Evolutionary conservation across 108 stramenopile species (phyloP).

Genomic region (Schizochytrium sp.): DNA sequence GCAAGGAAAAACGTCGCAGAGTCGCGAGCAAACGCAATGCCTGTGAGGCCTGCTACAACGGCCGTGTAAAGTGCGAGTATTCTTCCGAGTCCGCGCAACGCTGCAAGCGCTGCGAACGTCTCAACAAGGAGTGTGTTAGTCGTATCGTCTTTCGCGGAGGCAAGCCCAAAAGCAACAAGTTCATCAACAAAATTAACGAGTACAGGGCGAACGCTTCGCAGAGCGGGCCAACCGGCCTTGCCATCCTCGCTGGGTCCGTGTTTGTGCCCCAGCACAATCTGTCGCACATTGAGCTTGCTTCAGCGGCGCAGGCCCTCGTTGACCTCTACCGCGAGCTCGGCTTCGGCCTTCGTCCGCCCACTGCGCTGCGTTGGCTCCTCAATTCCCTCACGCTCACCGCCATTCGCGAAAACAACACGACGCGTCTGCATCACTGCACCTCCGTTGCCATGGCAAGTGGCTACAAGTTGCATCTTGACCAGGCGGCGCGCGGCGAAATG

Average conservation of each 20-base stretch:
- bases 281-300: background rate
- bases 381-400: background rate
- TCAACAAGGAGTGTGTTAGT: background rate
- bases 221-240: background rate
- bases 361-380: background rate
- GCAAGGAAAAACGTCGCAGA: background rate
- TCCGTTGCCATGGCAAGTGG: background rate
- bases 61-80: conserved; percentile 5
- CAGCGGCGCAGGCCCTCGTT: background rate
- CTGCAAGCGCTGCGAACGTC: background rate
- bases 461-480: background rate
- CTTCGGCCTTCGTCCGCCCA: background rate
- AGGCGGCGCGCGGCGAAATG: background rate
- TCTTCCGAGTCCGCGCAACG: background rate
- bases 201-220: background rate
- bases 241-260: background rate
- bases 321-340: background rate
- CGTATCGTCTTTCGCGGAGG: background rate
- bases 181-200: background rate
- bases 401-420: background rate
- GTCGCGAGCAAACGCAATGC: background rate
- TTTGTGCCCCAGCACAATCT: background rate
- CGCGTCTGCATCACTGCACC: background rate
- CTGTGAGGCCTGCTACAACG: background rate
- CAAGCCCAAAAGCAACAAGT: background rate